Evolutionary conservation across 768 basidiomycete species (phyloP).

Genomic region (Stropharia rugosoannulata): DNA sequence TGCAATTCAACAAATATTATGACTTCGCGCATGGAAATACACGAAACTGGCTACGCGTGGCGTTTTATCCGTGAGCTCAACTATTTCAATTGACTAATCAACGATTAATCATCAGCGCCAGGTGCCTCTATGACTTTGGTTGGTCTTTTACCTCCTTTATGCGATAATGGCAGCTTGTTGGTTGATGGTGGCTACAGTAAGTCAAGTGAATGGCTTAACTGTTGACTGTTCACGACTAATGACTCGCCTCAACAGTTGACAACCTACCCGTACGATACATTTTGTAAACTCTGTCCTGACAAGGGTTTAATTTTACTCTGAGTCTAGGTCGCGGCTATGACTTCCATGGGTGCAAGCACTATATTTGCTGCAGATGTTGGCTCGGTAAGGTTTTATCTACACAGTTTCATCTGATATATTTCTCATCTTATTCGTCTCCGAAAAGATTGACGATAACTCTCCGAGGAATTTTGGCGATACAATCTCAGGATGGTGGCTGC

Average conservation of each 20-base stretch:
- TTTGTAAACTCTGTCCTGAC: not conserved
- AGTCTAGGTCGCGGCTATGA: slow-evolving; percentile 82
- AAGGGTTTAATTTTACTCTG: slow-evolving; percentile 2
- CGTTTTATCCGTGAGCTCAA: slow-evolving; percentile 68
- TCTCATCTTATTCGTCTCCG: not conserved
- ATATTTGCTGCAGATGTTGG: slow-evolving; percentile 96
- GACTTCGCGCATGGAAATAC: slow-evolving; percentile 94
- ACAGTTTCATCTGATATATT: not conserved
- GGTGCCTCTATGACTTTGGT: slow-evolving; percentile 98
- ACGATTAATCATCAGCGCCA: slow-evolving; percentile 20
- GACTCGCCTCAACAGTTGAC: slow-evolving; percentile 55
- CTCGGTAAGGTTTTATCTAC: slow-evolving; percentile 48
- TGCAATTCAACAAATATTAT: slow-evolving; percentile 98
- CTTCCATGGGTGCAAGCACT: slow-evolving; percentile 83
- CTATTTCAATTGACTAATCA: not conserved
- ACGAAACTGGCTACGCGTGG: slow-evolving; percentile 99
- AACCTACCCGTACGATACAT: slow-evolving; percentile 70
- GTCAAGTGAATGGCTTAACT: slow-evolving; percentile 22
- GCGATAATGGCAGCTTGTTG: slow-evolving; percentile 90
- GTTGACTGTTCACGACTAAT: not conserved
- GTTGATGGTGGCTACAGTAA: slow-evolving; percentile 89
- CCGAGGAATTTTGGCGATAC: slow-evolving; percentile 94
- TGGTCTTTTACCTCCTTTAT: slow-evolving; percentile 90
- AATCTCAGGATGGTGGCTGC: slow-evolving; percentile 94
- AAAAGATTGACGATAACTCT: slow-evolving; percentile 88